Base-by-base conservation (phyloP, 345 rosid species). In the Triadica sebifera region DNA sequence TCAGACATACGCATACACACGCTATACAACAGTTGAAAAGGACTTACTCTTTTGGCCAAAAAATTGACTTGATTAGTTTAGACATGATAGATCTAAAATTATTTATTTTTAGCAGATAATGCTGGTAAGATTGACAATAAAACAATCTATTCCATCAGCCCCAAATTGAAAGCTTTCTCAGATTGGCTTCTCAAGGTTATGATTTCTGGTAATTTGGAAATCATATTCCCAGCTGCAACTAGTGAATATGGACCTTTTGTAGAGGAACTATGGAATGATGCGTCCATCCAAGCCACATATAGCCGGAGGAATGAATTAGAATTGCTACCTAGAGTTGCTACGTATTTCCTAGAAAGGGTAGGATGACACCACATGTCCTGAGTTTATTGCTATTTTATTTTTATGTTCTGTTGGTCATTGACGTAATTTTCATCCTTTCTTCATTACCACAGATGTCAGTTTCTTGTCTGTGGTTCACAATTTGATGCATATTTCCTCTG, bases 271-370 rank as follows among this genome's bases (percentile, higher is more conserved):
- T 89, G 91, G 96, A 79, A 81, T 80, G 92, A 90, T 84, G 82
- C 81, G 67, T 88, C 93, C 76, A 80, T 94, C 79, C 93, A 89
- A 83, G 96, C 92, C 61, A 87, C 98, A 2, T 94, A 92, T 78
- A 83, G 75, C 80, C 83, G 91, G 46, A 88, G 94, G 77, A 84
- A 84, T 10, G 94, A 90, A 84, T 70, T 90, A 19, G 86, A 87
- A 74, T 81, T 61, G 80, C 86, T 94, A 41, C 97, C 98, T 16
- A 85, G 89, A 80, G 78, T 67, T 65, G 93, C 96, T 60, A 86
- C 91, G 24, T 90, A 92, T 84, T 94, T 94, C 85, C 85, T 94
- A 53, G 96, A 86, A 82, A 84, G 92, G 86, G 98, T 92, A 82
- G 80, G 86, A 65, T 57, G 39, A 2, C 15, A 25, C 55, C 62